Conservation (phyloP, 1,284 basidiomycete species). For the Ganoderma lucidum region DNA sequence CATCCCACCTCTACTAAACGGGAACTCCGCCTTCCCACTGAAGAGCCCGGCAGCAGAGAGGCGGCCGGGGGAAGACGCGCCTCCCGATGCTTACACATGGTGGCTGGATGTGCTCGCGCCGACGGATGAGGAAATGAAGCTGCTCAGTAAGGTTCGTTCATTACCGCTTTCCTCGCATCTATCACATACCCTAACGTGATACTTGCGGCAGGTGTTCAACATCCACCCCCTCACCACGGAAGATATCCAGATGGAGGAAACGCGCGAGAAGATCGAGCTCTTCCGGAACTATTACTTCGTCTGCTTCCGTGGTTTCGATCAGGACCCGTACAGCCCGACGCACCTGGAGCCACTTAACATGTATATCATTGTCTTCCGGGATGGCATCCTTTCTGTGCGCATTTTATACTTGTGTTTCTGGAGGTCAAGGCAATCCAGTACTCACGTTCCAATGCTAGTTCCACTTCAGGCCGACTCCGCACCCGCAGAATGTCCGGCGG, state of each 20-base stretch:
- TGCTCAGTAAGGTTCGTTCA: conserved; percentile 83
- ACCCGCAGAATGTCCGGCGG: conserved; percentile 96
- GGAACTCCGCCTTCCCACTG: conserved; percentile 18
- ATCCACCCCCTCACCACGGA: conserved; percentile 99
- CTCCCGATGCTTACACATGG: conserved; percentile 71
- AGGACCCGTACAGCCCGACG: conserved; percentile 97
- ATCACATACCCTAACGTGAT: background rate
- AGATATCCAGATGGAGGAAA: conserved; percentile 99
- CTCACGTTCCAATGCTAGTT: conserved; percentile 63
- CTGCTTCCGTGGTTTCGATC: conserved; percentile 99
- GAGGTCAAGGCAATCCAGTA: conserved; percentile 5
- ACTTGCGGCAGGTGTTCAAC: conserved; percentile 78
- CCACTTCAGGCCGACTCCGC: conserved; percentile 97
- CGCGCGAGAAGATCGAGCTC: conserved; percentile 99
- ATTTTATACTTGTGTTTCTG: background rate
- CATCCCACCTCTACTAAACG: conserved; percentile 31
- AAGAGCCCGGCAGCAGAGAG: conserved; percentile 18
- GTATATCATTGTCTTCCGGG: conserved; percentile 99
- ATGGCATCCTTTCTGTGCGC: conserved; percentile 93
- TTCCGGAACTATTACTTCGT: conserved; percentile 99
- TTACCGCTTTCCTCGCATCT: background rate
- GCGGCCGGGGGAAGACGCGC: conserved; percentile 29
- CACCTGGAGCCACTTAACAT: conserved; percentile 99
- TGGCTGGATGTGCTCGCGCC: conserved; percentile 97
- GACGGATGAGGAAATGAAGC: conserved; percentile 98